Evolutionary conservation across 306 rosid genomes (phyloP).

Genomic region (Psophocarpus tetragonolobus): DNA sequence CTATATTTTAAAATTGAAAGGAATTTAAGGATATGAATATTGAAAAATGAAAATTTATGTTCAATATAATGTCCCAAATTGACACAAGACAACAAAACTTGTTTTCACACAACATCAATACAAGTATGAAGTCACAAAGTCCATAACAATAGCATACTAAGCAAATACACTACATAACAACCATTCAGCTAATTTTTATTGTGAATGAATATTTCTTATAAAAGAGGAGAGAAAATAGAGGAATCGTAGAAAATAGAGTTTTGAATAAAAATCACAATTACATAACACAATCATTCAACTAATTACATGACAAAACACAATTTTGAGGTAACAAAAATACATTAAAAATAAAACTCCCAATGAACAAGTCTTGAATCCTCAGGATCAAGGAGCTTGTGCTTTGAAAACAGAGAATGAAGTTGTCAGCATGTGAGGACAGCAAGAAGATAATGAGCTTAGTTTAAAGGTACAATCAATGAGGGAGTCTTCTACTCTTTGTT

Average conservation of each 20-base stretch:
- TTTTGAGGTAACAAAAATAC: no score
- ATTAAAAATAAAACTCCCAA: no score
- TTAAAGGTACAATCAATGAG: no score
- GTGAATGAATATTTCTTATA: not conserved
- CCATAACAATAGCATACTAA: not conserved
- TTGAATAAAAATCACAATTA: not conserved
- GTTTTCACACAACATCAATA: not conserved
- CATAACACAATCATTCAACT: not conserved
- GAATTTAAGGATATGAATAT: constrained; percentile 3
- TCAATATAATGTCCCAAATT: not conserved
- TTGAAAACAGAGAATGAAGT: no score
- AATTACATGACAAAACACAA: no score
- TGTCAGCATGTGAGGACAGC: no score
- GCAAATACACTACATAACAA: not conserved
- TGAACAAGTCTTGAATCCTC: no score
- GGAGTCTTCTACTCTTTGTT: no score
- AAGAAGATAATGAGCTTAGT: no score
- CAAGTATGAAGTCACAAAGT: not conserved
- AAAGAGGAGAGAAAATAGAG: not conserved
- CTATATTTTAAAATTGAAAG: constrained; percentile 38
- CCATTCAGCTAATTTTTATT: not conserved
- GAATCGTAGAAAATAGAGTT: no score
- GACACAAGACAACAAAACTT: not conserved
- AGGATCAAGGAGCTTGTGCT: no score
- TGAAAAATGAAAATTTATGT: not conserved